These are phyloP conservation scores for Carpinus fangiana DNA, from an alignment of 306 rosid species.

Conservation along the genomic window DNA sequence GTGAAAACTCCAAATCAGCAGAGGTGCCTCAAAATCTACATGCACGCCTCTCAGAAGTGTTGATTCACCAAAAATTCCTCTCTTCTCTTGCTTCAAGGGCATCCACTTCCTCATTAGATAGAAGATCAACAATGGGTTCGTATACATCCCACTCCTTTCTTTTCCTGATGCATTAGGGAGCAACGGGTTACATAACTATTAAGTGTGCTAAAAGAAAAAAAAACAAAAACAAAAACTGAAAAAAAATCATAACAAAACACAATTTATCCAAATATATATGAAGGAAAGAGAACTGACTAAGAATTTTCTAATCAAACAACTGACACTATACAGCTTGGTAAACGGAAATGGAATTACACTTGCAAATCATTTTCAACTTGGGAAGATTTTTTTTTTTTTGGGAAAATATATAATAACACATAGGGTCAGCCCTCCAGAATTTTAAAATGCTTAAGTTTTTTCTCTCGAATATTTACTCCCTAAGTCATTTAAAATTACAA, in stretches of 20 bases:
- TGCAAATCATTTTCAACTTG: background rate
- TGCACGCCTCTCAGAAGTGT: background rate
- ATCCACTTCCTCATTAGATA: constrained; percentile 89
- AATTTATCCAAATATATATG: background rate
- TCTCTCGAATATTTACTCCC: no score
- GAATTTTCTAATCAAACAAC: background rate
- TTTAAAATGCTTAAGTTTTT: no score
- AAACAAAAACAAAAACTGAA: background rate
- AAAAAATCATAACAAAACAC: constrained; percentile 1
- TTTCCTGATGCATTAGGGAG: constrained; percentile 66
- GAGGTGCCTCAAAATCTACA: background rate
- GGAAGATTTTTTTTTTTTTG: no score
- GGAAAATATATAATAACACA: no score
- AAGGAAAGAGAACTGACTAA: background rate
- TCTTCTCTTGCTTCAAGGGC: constrained; percentile 95
- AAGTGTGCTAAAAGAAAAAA: constrained; percentile 3
- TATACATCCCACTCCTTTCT: constrained; percentile 96
- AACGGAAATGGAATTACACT: background rate
- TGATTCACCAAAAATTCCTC: constrained; percentile 55
- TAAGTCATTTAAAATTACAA: no score
- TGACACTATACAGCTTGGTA: background rate
- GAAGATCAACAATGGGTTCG: constrained; percentile 89
- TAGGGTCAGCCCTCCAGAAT: no score
- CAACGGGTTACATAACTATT: constrained; percentile 24
- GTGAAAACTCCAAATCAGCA: background rate